A percentile compares a stretch with the other conserved stretches of the same genome.
Conservation (phyloP, 345 rosid genomes). For the Microcos paniculata region DNA sequence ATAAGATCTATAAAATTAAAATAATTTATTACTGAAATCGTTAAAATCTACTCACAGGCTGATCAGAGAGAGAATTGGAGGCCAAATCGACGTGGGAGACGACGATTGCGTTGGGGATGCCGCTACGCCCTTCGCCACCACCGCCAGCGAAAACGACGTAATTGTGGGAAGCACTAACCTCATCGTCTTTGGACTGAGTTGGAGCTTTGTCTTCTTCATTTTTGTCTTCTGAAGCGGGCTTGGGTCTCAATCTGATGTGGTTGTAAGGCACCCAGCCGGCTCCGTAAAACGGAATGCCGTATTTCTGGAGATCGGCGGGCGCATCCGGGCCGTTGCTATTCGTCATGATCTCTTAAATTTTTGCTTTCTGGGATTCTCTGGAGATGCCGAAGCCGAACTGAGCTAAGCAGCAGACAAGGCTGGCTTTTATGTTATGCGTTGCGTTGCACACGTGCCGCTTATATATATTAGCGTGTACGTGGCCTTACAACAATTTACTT, state of each 20-base stretch:
- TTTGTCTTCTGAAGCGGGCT: slow-evolving; percentile 14
- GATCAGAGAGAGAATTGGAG: slow-evolving; percentile 57
- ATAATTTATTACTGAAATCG: background rate
- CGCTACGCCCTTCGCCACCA: slow-evolving; percentile 84
- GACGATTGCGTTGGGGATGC: slow-evolving; percentile 72
- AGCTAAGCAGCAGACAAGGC: background rate
- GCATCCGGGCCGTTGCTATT: background rate
- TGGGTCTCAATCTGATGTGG: slow-evolving; percentile 41
- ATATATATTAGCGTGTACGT: too few relatives aligned
- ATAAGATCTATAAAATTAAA: background rate
- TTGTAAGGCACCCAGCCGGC: slow-evolving; percentile 66
- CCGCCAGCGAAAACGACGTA: slow-evolving; percentile 73
- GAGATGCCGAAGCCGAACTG: too few relatives aligned
- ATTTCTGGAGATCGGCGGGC: slow-evolving; percentile 47
- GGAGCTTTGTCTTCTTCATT: slow-evolving; percentile 18
- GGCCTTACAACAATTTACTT: too few relatives aligned
- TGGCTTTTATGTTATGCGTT: too few relatives aligned
- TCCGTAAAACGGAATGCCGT: slow-evolving; percentile 81
- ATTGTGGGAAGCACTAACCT: slow-evolving; percentile 14
- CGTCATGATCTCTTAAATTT: slow-evolving; percentile 4
- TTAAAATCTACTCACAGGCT: slow-evolving; percentile 53
- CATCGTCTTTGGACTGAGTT: slow-evolving; percentile 26
- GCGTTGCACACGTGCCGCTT: background rate
- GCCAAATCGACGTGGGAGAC: slow-evolving; percentile 51
- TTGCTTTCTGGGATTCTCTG: background rate